Percentiles rank a stretch among this genome's conserved stretches.
phyloP scores from a whole-genome alignment of 139 green algal species.

The Diplosphaera chodatii region DNA sequence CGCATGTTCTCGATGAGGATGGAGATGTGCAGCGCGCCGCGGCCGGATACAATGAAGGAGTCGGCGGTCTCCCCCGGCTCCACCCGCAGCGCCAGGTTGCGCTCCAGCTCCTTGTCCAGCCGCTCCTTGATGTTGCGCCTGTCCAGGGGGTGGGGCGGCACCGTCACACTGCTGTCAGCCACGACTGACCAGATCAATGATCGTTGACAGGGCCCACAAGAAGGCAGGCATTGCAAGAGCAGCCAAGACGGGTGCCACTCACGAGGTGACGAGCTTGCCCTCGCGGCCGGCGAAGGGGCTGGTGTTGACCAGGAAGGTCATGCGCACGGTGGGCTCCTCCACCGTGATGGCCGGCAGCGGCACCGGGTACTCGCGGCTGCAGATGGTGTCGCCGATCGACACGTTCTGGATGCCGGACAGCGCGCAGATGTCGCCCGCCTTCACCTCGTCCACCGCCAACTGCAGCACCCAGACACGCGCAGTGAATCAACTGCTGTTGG shows the following conservation, averaged over 20 bases:
- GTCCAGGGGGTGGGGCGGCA: no score
- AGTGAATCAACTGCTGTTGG: no score
- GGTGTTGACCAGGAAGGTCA: slow-evolving; percentile 96
- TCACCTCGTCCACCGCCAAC: slow-evolving; percentile 55
- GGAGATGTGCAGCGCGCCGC: slow-evolving; percentile 81
- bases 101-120: slow-evolving; percentile 73
- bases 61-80: slow-evolving; percentile 89
- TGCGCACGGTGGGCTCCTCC: slow-evolving; percentile 96
- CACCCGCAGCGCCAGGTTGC: slow-evolving; percentile 93
- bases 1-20: slow-evolving; percentile 99
- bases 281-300: slow-evolving; percentile 92
- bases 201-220: no score
- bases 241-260: not conserved
- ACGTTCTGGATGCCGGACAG: slow-evolving; percentile 67
- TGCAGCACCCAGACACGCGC: not conserved
- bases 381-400: slow-evolving; percentile 95
- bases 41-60: slow-evolving; percentile 87
- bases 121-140: slow-evolving; percentile 33
- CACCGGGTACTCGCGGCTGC: slow-evolving; percentile 35
- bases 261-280: slow-evolving; percentile 86
- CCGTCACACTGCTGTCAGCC: no score
- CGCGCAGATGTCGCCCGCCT: slow-evolving; percentile 90
- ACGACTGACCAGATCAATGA: no score
- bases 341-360: slow-evolving; percentile 88
- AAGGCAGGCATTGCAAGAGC: no score